Evolutionary conservation across 2,329 filamentous ascomycete genomes (phyloP).

Genomic region (Phialocephala subalpina): DNA sequence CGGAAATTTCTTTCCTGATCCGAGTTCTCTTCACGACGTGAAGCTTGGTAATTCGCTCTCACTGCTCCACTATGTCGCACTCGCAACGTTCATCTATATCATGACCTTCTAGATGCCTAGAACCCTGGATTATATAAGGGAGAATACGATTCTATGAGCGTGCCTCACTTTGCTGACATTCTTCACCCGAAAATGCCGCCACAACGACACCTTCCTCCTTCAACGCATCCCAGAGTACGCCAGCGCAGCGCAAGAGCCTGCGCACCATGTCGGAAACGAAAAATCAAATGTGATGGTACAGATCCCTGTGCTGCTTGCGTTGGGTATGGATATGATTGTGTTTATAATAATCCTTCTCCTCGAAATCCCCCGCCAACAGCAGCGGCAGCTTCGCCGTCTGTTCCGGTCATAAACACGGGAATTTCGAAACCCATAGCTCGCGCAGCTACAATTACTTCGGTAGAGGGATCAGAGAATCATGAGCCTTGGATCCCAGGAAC

Average conservation of each 20-base stretch:
- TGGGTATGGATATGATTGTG: conserved; percentile 36
- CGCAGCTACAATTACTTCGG: background rate
- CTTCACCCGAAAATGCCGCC: conserved; percentile 14
- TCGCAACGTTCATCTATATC: background rate
- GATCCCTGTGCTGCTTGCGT: conserved; percentile 34
- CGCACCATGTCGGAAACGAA: conserved; percentile 36
- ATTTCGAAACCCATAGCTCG: background rate
- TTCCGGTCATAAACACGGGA: background rate
- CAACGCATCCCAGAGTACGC: conserved; percentile 15
- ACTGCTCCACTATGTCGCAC: background rate
- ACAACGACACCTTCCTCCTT: conserved; percentile 11
- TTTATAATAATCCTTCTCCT: conserved; percentile 8
- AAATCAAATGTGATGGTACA: conserved; percentile 37
- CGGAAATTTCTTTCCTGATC: background rate
- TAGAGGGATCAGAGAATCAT: conserved; percentile 3
- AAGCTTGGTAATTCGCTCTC: background rate
- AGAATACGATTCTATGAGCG: background rate
- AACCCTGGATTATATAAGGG: background rate
- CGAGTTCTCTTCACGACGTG: background rate
- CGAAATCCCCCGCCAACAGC: background rate
- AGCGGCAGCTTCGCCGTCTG: background rate
- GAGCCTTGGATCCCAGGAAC: conserved; percentile 25
- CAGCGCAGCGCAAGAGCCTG: conserved; percentile 35
- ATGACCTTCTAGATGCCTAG: background rate
- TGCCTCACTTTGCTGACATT: background rate